Percentiles rank a stretch among this genome's conserved stretches.
Evolutionary conservation across 176 grass and related monocot genomes (phyloP).

Genomic region (Pontederia paniculata): DNA sequence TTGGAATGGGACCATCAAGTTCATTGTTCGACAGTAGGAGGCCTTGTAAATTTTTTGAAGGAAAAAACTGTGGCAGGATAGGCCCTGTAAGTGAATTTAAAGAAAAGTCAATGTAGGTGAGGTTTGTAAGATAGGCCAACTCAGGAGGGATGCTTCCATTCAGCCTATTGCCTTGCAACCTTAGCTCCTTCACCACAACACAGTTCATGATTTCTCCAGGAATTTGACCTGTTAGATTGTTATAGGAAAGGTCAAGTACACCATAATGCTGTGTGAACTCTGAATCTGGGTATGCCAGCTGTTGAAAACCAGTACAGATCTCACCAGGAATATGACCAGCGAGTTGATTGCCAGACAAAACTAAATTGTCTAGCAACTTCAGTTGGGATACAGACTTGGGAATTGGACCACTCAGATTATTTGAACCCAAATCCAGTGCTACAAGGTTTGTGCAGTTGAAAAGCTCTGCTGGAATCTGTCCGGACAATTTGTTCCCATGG

Average conservation of each 20-base stretch:
- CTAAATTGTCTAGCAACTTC: conserved; percentile 69
- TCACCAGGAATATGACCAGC: conserved; percentile 60
- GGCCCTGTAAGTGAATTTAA: conserved; percentile 56
- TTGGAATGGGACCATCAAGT: conserved; percentile 57
- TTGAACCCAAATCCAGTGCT: conserved; percentile 64
- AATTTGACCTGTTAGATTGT: conserved; percentile 58
- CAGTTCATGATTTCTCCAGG: conserved; percentile 59
- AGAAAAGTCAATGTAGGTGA: conserved; percentile 64
- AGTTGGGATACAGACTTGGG: conserved; percentile 60
- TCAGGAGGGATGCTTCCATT: conserved; percentile 69
- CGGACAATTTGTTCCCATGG: conserved; percentile 64
- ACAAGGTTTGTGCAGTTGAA: conserved; percentile 81
- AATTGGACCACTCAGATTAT: conserved; percentile 60
- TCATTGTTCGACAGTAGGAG: conserved; percentile 76
- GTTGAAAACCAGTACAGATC: conserved; percentile 67
- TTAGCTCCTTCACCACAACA: conserved; percentile 45
- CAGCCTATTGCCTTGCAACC: conserved; percentile 67
- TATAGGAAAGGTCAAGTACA: conserved; percentile 81
- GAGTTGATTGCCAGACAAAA: conserved; percentile 70
- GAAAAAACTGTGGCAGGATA: conserved; percentile 39
- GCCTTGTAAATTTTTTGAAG: conserved; percentile 55
- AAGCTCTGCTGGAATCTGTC: conserved; percentile 66
- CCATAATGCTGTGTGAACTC: conserved; percentile 95
- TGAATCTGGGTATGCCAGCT: conserved; percentile 54
- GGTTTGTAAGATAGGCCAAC: conserved; percentile 57